Conservation (phyloP, 805 yeast species). For the Ogataea polymorpha region DNA sequence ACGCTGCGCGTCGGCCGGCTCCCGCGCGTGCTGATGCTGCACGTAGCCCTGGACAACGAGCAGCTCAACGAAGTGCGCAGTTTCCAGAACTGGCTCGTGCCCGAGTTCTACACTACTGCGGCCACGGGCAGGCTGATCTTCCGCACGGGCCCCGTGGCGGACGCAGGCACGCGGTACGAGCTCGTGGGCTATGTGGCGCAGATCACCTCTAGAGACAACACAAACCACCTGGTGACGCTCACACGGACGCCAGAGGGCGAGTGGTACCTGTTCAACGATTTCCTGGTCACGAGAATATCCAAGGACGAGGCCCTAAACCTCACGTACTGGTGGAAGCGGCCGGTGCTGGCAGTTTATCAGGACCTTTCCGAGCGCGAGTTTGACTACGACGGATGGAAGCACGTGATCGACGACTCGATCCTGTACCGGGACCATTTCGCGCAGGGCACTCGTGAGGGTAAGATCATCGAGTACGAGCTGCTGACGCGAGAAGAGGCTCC, state of each 20-base stretch:
- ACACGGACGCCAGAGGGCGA: constrained; percentile 40
- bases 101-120: constrained; percentile 47
- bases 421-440: constrained; percentile 75
- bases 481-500: constrained; percentile 72
- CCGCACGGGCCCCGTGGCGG: constrained; percentile 25
- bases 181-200: constrained; percentile 70
- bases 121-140: constrained; percentile 27
- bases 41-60: constrained; percentile 51
- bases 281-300: constrained; percentile 71
- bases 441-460: constrained; percentile 56
- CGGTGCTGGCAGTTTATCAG: constrained; percentile 68
- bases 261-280: constrained; percentile 92
- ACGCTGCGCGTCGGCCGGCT: constrained; percentile 48
- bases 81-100: constrained; percentile 56
- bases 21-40: constrained; percentile 65
- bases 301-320: constrained; percentile 77
- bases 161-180: constrained; percentile 45
- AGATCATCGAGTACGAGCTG: constrained; percentile 62
- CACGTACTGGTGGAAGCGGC: constrained; percentile 77
- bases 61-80: constrained; percentile 52
- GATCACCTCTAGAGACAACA: constrained; percentile 51
- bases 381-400: constrained; percentile 50
- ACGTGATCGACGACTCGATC: constrained; percentile 56
- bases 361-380: constrained; percentile 41
- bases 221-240: constrained; percentile 60